Evolutionary conservation across 768 basidiomycete species (phyloP), one percentile per base, ranked within the genome.

Genomic region (Phaeotremella fagi): DNA sequence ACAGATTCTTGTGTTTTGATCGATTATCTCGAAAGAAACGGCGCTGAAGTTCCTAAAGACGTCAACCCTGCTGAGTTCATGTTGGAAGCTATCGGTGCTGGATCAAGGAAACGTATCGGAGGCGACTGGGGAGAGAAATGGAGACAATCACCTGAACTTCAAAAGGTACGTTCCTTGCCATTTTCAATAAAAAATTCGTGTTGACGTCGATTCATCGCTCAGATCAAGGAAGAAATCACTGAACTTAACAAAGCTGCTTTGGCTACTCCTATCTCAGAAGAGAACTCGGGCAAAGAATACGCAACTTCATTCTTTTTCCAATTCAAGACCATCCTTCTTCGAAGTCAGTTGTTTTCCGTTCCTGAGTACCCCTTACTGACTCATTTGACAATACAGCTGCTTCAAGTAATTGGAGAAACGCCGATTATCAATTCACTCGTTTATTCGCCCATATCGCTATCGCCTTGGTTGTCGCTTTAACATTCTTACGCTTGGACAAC

Each of bases 101-200:
- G 76, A 28, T 79, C 84, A 11, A 80, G 85, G 0, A 79, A 83
- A 44, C 62, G 71, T 37, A 79, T 88, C 31, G 80, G 85, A 50
- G 82, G 83, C 27, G 90, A 94, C 64, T 94, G 90, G 90, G 83
- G 83, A 50, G 83, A 88, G 57, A 78, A 89, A 45, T 94, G 90
- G 90, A 73, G 81, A 16, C 82, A 85, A 31, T 88, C 85, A 3
- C 77, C 82, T 0, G 85, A 91, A 73, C 70, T 64, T 42, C 57
- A 63, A n/a, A 53, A 68, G 2, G 71, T n/a, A n/a, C n/a, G n/a
- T n/a, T n/a, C n/a, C n/a, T n/a, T n/a, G n/a, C n/a, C n/a, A n/a
- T n/a, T n/a, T n/a, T n/a, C n/a, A n/a, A n/a, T n/a, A n/a, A n/a
- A n/a, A n/a, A n/a, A n/a, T n/a, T n/a, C n/a, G n/a, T n/a, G n/a